A percentile compares a stretch with the other conserved stretches of the same genome.
Conservation (phyloP, 495 filamentous ascomycete species). For the Polyplosphaeria fusca region DNA sequence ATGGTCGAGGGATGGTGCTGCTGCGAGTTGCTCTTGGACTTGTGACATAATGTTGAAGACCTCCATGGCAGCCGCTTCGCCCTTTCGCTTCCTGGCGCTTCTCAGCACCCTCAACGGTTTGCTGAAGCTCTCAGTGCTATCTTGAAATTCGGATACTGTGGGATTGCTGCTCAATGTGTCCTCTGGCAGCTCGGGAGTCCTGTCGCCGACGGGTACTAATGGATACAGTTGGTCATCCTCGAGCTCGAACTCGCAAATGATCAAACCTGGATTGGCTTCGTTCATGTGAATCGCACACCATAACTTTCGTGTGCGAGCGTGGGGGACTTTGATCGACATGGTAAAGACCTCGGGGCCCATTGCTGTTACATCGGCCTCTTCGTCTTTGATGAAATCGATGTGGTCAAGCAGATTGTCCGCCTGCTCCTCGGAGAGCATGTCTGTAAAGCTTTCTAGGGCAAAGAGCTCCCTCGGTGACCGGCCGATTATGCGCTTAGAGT, state of each 20-base stretch:
- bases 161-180: constrained; percentile 71
- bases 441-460: constrained; percentile 66
- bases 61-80: constrained; percentile 88
- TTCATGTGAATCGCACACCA: constrained; percentile 89
- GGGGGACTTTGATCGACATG: constrained; percentile 60
- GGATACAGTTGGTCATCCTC: constrained; percentile 78
- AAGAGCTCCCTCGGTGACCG: constrained; percentile 79
- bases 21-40: constrained; percentile 74
- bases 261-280: constrained; percentile 59
- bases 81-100: constrained; percentile 70
- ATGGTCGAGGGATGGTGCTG: constrained; percentile 60
- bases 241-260: constrained; percentile 90
- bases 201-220: constrained; percentile 56
- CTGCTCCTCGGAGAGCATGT: constrained; percentile 80
- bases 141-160: constrained; percentile 66
- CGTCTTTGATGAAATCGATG: constrained; percentile 79
- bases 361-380: constrained; percentile 63
- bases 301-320: constrained; percentile 57
- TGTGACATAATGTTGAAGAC: constrained; percentile 91
- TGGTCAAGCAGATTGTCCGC: constrained; percentile 79
- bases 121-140: constrained; percentile 69
- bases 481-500: constrained; percentile 71
- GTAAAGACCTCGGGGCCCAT: constrained; percentile 89
- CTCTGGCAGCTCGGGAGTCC: constrained; percentile 58
- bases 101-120: constrained; percentile 76